phyloP scores from a whole-genome alignment of 768 basidiomycete genomes.

The Xerocomellus amylosporus region DNA sequence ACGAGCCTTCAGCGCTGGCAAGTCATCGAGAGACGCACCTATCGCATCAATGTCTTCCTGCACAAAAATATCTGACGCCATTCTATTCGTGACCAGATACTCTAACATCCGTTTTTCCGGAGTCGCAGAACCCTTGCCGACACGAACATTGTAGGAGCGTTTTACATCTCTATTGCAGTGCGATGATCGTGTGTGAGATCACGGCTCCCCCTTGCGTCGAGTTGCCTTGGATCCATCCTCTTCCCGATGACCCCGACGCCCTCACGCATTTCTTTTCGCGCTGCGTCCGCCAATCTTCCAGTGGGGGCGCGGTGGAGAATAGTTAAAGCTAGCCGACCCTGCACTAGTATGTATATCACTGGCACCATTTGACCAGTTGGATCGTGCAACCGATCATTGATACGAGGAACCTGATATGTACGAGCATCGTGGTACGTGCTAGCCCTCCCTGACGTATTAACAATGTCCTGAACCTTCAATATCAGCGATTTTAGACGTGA shows the following conservation, averaged over 20 bases:
- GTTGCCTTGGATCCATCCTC: not conserved
- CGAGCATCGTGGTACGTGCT: not conserved
- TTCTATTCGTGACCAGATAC: no score
- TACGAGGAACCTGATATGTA: no score
- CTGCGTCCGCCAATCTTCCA: not conserved
- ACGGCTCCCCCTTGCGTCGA: not conserved
- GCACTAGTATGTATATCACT: no score
- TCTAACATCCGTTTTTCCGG: not conserved
- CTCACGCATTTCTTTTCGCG: not conserved
- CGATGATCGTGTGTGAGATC: not conserved
- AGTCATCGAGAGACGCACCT: no score
- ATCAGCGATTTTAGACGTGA: not conserved
- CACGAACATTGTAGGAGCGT: not conserved
- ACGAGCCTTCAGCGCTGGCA: not conserved
- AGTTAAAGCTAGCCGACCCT: no score
- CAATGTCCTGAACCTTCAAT: not conserved
- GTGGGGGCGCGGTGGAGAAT: not conserved
- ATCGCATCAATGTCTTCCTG: no score
- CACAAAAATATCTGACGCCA: no score
- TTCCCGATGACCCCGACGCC: not conserved
- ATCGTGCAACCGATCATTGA: not conserved
- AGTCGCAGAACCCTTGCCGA: not conserved
- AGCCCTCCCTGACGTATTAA: not conserved
- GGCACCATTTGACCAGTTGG: not conserved
- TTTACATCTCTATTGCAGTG: not conserved